Percentiles rank a stretch among this genome's conserved stretches.
Evolutionary conservation across 345 rosid genomes (phyloP).

Genomic region (Eucalyptus cladocalyx): DNA sequence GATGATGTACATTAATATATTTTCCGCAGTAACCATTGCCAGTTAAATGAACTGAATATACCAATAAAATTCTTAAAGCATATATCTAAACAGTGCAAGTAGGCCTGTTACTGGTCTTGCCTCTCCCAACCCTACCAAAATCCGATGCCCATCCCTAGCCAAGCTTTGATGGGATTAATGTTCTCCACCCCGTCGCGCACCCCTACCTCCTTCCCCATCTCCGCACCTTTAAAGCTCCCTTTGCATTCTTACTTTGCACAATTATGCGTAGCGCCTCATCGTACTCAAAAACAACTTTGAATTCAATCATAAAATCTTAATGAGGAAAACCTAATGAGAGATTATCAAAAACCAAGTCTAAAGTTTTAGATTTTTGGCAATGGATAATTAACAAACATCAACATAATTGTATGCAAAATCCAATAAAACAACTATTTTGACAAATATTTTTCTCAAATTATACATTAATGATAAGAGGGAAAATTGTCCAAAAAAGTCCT

Average conservation of each 20-base stretch:
- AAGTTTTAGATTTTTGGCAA: background rate
- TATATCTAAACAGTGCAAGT: background rate
- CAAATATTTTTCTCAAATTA: background rate
- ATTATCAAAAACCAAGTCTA: background rate
- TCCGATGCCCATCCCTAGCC: background rate
- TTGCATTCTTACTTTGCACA: background rate
- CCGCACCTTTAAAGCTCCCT: background rate
- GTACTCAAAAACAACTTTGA: background rate
- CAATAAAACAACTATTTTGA: background rate
- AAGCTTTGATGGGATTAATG: background rate
- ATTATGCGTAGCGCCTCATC: background rate
- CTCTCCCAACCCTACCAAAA: background rate
- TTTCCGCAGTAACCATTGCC: background rate
- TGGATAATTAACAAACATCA: background rate
- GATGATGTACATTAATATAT: background rate
- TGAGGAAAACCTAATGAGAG: background rate
- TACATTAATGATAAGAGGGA: rapidly evolving
- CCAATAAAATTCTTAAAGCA: background rate
- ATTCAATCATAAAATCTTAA: background rate
- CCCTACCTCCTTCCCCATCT: background rate
- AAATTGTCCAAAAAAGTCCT: rapidly evolving
- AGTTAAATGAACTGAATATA: background rate
- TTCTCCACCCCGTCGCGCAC: rapidly evolving
- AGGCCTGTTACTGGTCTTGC: background rate
- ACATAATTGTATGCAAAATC: background rate